A percentile compares a stretch with the other conserved stretches of the same genome.
phyloP scores from a whole-genome alignment of 1,284 basidiomycete species.

The Cutaneotrichosporon sp. region DNA sequence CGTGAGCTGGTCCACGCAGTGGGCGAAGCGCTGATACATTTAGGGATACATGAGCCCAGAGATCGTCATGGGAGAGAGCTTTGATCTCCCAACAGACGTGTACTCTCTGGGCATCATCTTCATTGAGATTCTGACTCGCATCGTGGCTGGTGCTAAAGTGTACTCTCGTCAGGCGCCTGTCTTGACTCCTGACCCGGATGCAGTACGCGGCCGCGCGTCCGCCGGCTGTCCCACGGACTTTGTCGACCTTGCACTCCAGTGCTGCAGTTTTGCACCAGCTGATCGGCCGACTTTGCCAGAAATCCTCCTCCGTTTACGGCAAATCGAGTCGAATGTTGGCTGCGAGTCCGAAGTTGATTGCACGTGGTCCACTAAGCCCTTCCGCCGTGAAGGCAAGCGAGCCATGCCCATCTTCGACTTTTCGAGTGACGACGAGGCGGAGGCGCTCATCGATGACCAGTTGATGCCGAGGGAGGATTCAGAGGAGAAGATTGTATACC shows the following conservation, averaged over 20 bases:
- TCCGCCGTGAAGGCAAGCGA: conserved; percentile 55
- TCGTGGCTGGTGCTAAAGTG: conserved; percentile 69
- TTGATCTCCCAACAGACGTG: conserved; percentile 89
- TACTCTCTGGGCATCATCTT: conserved; percentile 94
- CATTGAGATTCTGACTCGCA: conserved; percentile 83
- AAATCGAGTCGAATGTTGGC: conserved; percentile 71
- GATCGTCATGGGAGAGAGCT: conserved; percentile 85
- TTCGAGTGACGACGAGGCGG: conserved; percentile 12
- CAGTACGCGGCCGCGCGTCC: conserved; percentile 58
- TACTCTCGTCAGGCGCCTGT: conserved; percentile 75
- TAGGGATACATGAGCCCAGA: conserved; percentile 66
- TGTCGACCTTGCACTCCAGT: conserved; percentile 74
- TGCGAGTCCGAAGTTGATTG: neutral
- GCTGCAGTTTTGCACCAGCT: conserved; percentile 67
- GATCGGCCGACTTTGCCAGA: conserved; percentile 72
- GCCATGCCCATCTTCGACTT: conserved; percentile 51
- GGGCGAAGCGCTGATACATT: neutral
- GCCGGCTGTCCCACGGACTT: conserved; percentile 77
- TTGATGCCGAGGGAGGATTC: conserved; percentile 22
- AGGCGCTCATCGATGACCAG: neutral
- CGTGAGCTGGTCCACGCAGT: conserved; percentile 58
- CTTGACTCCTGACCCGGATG: conserved; percentile 67
- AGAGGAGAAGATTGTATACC: conserved; percentile 1
- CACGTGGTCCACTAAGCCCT: neutral
- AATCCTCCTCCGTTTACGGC: conserved; percentile 70